Evolutionary conservation across 441 rosid genomes (phyloP).

Genomic region (Erodium texanum): DNA sequence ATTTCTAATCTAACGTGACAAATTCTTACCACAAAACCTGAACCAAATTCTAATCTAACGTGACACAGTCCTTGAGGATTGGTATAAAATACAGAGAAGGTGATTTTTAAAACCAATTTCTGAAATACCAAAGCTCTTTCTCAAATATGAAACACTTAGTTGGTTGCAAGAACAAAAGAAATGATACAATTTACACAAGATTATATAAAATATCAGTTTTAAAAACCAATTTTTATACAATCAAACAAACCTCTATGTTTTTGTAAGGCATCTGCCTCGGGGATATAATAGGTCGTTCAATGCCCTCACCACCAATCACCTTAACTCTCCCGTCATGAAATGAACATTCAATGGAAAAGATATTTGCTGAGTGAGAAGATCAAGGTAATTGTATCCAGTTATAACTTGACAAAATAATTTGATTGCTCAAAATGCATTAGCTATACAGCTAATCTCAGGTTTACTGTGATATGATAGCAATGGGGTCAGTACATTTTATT

Average conservation of each 20-base stretch:
- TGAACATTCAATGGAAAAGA: background rate
- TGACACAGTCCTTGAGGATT: too few species aligned
- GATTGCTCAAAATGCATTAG: background rate
- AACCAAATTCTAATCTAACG: too few species aligned
- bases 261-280: conserved; percentile 51
- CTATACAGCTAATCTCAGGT: background rate
- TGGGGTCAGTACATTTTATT: background rate
- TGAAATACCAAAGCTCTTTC: too few species aligned
- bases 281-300: conserved; percentile 55
- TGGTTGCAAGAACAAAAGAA: too few species aligned
- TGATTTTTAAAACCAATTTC: too few species aligned
- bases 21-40: too few species aligned
- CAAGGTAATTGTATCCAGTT: conserved; percentile 35
- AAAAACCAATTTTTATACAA: background rate
- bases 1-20: too few species aligned
- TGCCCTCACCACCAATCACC: conserved; percentile 52
- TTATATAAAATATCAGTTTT: background rate
- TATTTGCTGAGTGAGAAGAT: too few species aligned
- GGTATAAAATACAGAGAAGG: too few species aligned
- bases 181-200: too few species aligned
- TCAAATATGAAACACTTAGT: too few species aligned
- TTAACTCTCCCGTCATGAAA: conserved; percentile 59
- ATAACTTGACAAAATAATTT: conserved; percentile 27
- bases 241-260: conserved; percentile 45
- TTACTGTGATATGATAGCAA: background rate